Evolutionary conservation across 1,284 basidiomycete species (phyloP).

Genomic region (Ceratobasidium sp.): DNA sequence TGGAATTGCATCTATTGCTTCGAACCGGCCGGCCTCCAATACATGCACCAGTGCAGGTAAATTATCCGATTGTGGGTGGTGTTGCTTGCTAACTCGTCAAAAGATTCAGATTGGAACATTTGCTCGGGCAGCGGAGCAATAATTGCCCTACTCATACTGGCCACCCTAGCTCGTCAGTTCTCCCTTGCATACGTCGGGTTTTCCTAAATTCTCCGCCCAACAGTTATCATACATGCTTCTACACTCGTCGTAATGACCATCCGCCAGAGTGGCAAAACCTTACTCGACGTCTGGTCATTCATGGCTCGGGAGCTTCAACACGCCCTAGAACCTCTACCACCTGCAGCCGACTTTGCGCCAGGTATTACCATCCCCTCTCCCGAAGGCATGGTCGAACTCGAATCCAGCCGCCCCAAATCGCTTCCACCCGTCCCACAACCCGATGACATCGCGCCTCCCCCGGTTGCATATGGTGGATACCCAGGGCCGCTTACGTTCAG

Average conservation of each 20-base stretch:
- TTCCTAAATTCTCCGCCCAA: not conserved
- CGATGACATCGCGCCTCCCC: not conserved
- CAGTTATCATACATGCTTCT: constrained; percentile 14
- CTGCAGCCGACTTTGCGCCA: constrained; percentile 14
- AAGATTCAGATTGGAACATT: constrained; percentile 36
- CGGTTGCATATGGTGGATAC: not conserved
- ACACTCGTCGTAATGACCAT: constrained; percentile 5
- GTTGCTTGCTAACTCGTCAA: not conserved
- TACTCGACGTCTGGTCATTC: constrained; percentile 8
- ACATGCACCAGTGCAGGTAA: constrained; percentile 17
- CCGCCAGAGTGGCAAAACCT: constrained; percentile 20
- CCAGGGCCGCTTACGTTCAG: constrained; percentile 37
- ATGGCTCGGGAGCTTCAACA: constrained; percentile 18
- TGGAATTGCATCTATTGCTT: constrained; percentile 28
- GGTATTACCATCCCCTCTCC: not conserved
- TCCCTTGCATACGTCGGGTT: not conserved
- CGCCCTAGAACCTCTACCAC: constrained; percentile 2
- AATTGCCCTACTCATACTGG: constrained; percentile 12
- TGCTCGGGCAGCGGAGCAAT: constrained; percentile 14
- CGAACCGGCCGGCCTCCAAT: constrained; percentile 17
- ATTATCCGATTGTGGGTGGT: not conserved
- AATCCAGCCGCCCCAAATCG: constrained; percentile 9
- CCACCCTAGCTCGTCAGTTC: constrained; percentile 22
- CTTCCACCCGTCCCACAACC: constrained; percentile 15
- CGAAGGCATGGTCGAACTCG: constrained; percentile 3